A percentile compares a stretch with the other conserved stretches of the same genome.
phyloP scores from a whole-genome alignment of 495 filamentous ascomycete genomes.

The Pyronema omphalodes region DNA sequence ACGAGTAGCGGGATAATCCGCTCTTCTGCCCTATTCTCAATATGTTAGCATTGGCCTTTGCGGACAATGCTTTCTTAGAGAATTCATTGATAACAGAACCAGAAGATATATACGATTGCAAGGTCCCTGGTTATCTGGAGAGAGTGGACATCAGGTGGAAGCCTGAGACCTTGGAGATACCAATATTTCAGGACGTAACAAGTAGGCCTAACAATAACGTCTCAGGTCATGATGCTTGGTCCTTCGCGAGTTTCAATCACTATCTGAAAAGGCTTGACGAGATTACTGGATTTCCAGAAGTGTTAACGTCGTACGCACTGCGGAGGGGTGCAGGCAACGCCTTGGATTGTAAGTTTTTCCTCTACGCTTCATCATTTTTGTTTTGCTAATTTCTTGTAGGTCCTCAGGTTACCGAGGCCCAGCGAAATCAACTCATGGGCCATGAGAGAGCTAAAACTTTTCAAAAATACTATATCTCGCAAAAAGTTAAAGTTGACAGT shows the following conservation, averaged over 20 bases:
- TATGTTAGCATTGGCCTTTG: constrained; percentile 2
- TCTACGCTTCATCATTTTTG: too few relatives aligned
- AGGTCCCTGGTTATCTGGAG: constrained; percentile 4
- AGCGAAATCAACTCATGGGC: too few relatives aligned
- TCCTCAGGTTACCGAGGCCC: too few relatives aligned
- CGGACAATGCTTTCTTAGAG: not conserved
- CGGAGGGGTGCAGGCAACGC: constrained; percentile 2
- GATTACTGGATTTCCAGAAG: not conserved
- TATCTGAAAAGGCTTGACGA: not conserved
- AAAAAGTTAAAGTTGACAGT: too few relatives aligned
- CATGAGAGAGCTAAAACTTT: too few relatives aligned
- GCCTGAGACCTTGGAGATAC: not conserved
- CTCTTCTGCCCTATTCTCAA: constrained; percentile 1
- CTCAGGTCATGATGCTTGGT: not conserved
- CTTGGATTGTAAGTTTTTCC: too few relatives aligned
- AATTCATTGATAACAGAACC: not conserved
- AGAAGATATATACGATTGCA: constrained; percentile 2
- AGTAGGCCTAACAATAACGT: not conserved
- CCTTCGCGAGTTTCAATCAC: not conserved
- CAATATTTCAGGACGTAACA: constrained; percentile 1
- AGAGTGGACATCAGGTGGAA: constrained; percentile 1
- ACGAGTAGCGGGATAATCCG: not conserved
- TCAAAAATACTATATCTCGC: too few relatives aligned
- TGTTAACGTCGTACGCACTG: not conserved
- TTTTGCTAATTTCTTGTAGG: too few relatives aligned